Evolutionary conservation across 2,329 filamentous ascomycete species (phyloP).

Genomic region (Zymoseptoria crescenta): DNA sequence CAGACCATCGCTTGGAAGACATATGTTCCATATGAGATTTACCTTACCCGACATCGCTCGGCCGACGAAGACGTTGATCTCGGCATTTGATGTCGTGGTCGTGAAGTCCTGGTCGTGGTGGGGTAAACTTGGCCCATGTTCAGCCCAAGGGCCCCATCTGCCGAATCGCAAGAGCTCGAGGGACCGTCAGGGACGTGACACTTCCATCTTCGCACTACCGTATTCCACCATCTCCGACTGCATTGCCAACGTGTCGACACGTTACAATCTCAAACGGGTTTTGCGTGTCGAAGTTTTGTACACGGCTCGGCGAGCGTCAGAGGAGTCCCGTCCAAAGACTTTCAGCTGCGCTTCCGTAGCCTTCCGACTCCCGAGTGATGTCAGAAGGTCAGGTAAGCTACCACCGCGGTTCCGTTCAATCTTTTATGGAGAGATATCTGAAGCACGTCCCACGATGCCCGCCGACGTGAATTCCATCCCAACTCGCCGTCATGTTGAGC

Average conservation of each 20-base stretch:
- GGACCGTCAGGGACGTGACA: not conserved
- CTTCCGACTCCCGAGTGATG: not conserved
- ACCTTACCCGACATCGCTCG: not conserved
- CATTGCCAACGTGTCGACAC: not conserved
- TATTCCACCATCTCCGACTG: not conserved
- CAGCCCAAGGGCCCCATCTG: not conserved
- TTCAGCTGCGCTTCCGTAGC: not conserved
- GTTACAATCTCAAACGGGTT: not conserved
- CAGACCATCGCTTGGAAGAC: not conserved
- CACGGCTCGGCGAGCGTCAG: not conserved
- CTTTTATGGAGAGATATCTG: not conserved
- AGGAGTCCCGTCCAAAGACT: not conserved
- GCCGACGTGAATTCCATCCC: not conserved
- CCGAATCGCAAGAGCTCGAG: not conserved
- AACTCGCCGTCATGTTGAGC: not conserved
- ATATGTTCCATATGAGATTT: not conserved
- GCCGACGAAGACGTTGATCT: not conserved
- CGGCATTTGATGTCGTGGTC: not conserved
- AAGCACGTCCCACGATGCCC: not conserved
- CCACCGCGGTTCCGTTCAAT: not conserved
- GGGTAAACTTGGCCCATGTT: not conserved
- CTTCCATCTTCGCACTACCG: not conserved
- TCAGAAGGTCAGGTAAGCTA: not conserved
- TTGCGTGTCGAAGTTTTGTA: not conserved
- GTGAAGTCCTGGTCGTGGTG: not conserved